Conservation (phyloP, 768 basidiomycete species). For the Hypholoma sublateritium region DNA sequence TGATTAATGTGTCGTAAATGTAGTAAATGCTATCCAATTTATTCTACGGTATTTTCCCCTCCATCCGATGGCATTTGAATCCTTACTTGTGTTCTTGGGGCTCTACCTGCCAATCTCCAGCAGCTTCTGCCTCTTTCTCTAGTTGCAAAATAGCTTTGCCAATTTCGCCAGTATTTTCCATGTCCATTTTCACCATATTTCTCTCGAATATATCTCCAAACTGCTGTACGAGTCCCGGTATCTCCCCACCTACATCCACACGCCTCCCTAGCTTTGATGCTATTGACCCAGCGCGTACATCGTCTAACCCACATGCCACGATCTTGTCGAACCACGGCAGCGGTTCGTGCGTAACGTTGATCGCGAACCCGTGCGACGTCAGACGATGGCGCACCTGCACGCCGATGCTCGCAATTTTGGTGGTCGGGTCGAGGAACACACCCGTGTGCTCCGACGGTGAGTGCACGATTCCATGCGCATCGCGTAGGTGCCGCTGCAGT, state of each 20-base stretch:
- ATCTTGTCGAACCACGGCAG: slow-evolving; percentile 83
- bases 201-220: slow-evolving; percentile 51
- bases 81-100: slow-evolving; percentile 15
- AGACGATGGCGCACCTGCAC: slow-evolving; percentile 94
- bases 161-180: slow-evolving; percentile 44
- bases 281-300: slow-evolving; percentile 78
- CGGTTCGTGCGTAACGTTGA: slow-evolving; percentile 87
- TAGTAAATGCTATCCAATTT: not conserved
- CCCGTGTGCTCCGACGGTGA: slow-evolving; percentile 82
- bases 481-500: slow-evolving; percentile 61
- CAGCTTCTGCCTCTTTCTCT: slow-evolving; percentile 42
- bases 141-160: slow-evolving; percentile 45
- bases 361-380: slow-evolving; percentile 91
- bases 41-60: not conserved
- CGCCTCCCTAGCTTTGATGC: slow-evolving; percentile 40
- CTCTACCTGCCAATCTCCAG: slow-evolving; percentile 39
- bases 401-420: slow-evolving; percentile 94
- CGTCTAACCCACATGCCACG: slow-evolving; percentile 87
- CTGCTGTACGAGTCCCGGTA: slow-evolving; percentile 45
- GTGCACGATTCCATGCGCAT: slow-evolving; percentile 57
- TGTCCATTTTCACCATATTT: slow-evolving; percentile 43
- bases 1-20: not conserved
- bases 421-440: slow-evolving; percentile 76
- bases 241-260: slow-evolving; percentile 48
- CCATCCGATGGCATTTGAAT: not conserved